phyloP scores from a whole-genome alignment of 208 protist genomes.

The Acanthamoeba lenticulata region DNA sequence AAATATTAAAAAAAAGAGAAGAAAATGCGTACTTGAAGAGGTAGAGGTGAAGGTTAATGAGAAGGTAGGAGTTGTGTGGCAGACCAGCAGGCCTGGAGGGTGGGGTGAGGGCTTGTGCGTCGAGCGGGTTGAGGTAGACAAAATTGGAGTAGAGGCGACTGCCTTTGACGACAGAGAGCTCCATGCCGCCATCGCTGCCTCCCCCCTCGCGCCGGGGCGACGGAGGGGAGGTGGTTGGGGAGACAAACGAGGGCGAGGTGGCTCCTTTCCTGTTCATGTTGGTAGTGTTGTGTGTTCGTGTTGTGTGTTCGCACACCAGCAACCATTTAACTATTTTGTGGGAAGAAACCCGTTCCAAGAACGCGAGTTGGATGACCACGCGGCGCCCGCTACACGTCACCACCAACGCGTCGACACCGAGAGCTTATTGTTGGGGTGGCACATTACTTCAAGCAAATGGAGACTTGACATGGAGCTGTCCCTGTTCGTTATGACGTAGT shows the following conservation, averaged over 20 bases:
- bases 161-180: background rate
- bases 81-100: background rate
- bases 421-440: no score
- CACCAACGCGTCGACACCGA: no score
- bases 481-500: no score
- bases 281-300: no score
- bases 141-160: background rate
- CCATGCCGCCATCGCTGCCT: background rate
- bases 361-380: no score
- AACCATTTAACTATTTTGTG: no score
- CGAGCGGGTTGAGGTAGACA: background rate
- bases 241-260: background rate
- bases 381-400: no score
- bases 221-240: background rate
- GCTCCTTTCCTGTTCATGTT: no score
- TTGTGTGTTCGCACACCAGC: no score
- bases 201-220: background rate
- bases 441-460: no score
- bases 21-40: constrained; percentile 35
- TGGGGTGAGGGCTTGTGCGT: background rate
- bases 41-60: constrained; percentile 4
- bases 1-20: background rate
- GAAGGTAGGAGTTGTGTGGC: background rate
- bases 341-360: no score
- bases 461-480: no score